Conservation (phyloP, 306 rosid species). For the Cicer chorassanicum region DNA sequence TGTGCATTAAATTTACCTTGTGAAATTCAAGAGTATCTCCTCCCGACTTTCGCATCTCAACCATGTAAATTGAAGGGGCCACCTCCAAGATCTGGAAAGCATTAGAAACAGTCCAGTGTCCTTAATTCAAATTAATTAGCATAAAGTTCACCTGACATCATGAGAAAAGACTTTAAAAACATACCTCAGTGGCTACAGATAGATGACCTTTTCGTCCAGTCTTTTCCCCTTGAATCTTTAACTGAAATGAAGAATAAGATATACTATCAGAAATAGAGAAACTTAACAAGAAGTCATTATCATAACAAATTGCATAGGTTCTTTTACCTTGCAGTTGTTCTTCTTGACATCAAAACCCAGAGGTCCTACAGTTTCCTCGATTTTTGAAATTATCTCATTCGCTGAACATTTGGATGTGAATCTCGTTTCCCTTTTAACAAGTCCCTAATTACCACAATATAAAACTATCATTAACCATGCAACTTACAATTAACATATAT, state of each 20-base stretch:
- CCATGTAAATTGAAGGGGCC: conserved; percentile 92
- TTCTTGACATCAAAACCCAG: conserved; percentile 92
- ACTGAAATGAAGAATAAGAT: conserved; percentile 51
- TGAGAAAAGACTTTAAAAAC: conserved; percentile 16
- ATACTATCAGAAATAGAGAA: conserved; percentile 36
- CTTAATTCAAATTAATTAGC: conserved; percentile 5
- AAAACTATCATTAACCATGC: conserved; percentile 6
- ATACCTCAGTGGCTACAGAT: conserved; percentile 88
- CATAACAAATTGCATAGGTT: conserved; percentile 8
- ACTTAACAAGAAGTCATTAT: not conserved
- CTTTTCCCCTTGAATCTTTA: conserved; percentile 90
- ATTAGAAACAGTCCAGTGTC: conserved; percentile 27
- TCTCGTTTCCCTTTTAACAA: conserved; percentile 82
- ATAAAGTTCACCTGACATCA: not conserved
- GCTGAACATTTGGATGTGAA: conserved; percentile 90
- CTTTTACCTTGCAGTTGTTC: conserved; percentile 78
- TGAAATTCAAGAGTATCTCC: conserved; percentile 97
- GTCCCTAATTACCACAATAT: conserved; percentile 64
- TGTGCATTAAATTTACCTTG: conserved; percentile 54
- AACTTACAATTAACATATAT: conserved; percentile 30
- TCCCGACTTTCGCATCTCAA: conserved; percentile 84
- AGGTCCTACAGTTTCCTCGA: conserved; percentile 79
- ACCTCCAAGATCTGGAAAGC: conserved; percentile 80
- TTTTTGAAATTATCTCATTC: conserved; percentile 82
- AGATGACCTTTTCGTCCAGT: conserved; percentile 93